These are phyloP conservation scores for Candida freyschussii DNA, from an alignment of 1,139 yeast species.

Conservation along the genomic window DNA sequence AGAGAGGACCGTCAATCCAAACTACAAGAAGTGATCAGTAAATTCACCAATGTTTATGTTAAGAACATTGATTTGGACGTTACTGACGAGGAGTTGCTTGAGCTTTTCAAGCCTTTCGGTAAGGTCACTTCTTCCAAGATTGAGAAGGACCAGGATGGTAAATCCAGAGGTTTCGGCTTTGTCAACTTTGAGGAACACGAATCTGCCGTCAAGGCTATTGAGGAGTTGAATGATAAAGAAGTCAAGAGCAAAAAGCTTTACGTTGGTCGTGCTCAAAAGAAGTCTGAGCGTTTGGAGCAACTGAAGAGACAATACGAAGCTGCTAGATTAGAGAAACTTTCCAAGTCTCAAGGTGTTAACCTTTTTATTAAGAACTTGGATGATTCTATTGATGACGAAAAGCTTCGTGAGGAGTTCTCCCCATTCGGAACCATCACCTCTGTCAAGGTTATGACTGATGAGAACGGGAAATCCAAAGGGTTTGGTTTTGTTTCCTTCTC, in stretches of 20 bases:
- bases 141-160: slow-evolving; percentile 81
- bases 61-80: slow-evolving; percentile 80
- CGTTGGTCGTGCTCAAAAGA: slow-evolving; percentile 99
- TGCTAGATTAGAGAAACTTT: slow-evolving; percentile 85
- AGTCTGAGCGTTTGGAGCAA: slow-evolving; percentile 95
- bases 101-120: slow-evolving; percentile 73
- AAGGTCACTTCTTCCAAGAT: slow-evolving; percentile 78
- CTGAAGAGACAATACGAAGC: slow-evolving; percentile 94
- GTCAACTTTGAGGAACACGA: slow-evolving; percentile 87
- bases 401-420: slow-evolving; percentile 86
- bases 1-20: slow-evolving; percentile 95
- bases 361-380: slow-evolving; percentile 95
- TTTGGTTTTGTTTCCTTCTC: slow-evolving; percentile 98
- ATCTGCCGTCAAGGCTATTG: slow-evolving; percentile 87
- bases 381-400: slow-evolving; percentile 87
- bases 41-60: slow-evolving; percentile 92
- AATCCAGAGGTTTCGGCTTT: slow-evolving; percentile 94
- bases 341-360: slow-evolving; percentile 97
- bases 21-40: slow-evolving; percentile 86
- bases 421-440: slow-evolving; percentile 95
- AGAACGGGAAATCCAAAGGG: slow-evolving; percentile 92
- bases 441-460: slow-evolving; percentile 95
- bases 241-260: slow-evolving; percentile 79
- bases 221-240: slow-evolving; percentile 84
- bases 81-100: slow-evolving; percentile 68